Base-by-base conservation (phyloP, 192 early-diverging fungal species). In the Lunasporangiospora selenospora region DNA sequence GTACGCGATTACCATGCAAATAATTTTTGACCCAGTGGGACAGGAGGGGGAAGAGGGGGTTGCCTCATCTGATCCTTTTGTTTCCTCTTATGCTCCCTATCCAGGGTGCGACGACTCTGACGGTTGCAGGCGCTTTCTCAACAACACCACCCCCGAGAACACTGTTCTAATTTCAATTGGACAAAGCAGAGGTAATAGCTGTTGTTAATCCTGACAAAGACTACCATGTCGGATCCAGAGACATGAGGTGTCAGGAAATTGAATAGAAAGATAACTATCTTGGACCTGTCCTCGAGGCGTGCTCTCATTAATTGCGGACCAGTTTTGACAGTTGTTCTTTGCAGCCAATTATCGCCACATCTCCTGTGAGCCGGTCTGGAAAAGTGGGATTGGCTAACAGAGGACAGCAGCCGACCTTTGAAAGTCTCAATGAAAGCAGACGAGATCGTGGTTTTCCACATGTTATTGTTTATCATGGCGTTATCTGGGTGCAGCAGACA, bases 261-360 rank as follows among this genome's bases (percentile, higher is more conserved):
- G 48, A 61, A 61, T 32, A 38, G 58, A 61, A 48, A 48, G 23
- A 61, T 21, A 5, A 34, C 37, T 6, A 32, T 31, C 46, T 39
- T 50, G 19, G 47, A 50, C 4, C n/a, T 38, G 38, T 31, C 19
- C 24, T 61, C 13, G 32, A 61, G 36, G 38, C 51, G 58, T 30
- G 47, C 58, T 39, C 51, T 33, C 58, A 61, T 50, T 18, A 61
- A 61, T 3, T 13, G 16, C 32, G 36, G 16, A 36, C 57, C 3
- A 59, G 57, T 33, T 30, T 40, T 48, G 45, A 24, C 18, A 51
- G 29, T 3, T 61, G 47, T 41, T 61, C 48, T 19, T 26, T 29
- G 26, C 51, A 40, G n/a, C 58, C 58, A 31, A 61, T 38, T 33
- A 61, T 51, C 24, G 58, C 51, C 47, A 61, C 58, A 61, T 61